Conservation (phyloP, 2,329 filamentous ascomycete species). For the Stagonosporopsis chrysanthemi region DNA sequence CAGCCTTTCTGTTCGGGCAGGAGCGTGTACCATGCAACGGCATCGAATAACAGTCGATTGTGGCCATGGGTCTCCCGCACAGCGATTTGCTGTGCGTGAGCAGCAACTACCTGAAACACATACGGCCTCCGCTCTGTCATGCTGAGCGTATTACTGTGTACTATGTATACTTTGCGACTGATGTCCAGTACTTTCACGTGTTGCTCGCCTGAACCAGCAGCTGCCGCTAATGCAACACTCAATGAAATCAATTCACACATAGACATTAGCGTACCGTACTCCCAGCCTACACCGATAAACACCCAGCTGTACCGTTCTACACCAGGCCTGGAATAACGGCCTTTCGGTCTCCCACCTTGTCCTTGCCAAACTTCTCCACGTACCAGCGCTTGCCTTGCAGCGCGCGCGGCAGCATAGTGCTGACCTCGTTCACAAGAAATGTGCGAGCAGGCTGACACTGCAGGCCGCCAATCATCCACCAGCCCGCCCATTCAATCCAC, state of each 20-base stretch:
- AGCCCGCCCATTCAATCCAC: constrained; percentile 95
- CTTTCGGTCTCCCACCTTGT: constrained; percentile 77
- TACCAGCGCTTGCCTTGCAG: constrained; percentile 87
- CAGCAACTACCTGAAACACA: constrained; percentile 9
- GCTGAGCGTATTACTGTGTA: not conserved
- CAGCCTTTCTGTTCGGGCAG: not conserved
- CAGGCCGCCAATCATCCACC: constrained; percentile 75
- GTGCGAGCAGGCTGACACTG: constrained; percentile 76
- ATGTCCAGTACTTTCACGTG: not conserved
- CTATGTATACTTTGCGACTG: not conserved
- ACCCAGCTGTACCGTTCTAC: constrained; percentile 27
- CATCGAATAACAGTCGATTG: constrained; percentile 3
- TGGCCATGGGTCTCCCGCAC: not conserved
- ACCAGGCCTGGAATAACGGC: constrained; percentile 72
- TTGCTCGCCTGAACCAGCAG: not conserved
- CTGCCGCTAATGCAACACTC: constrained; percentile 6
- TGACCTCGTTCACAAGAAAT: constrained; percentile 86
- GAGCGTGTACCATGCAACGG: constrained; percentile 4
- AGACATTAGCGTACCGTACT: constrained; percentile 11
- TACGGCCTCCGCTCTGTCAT: not conserved
- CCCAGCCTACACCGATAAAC: constrained; percentile 8
- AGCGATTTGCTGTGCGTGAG: not conserved
- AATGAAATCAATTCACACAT: constrained; percentile 2
- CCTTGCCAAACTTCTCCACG: constrained; percentile 82
- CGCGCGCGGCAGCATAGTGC: constrained; percentile 89